These are phyloP conservation scores for Sclerospora graminicola DNA, from an alignment of 352 stramenopile species.

Conservation along the genomic window DNA sequence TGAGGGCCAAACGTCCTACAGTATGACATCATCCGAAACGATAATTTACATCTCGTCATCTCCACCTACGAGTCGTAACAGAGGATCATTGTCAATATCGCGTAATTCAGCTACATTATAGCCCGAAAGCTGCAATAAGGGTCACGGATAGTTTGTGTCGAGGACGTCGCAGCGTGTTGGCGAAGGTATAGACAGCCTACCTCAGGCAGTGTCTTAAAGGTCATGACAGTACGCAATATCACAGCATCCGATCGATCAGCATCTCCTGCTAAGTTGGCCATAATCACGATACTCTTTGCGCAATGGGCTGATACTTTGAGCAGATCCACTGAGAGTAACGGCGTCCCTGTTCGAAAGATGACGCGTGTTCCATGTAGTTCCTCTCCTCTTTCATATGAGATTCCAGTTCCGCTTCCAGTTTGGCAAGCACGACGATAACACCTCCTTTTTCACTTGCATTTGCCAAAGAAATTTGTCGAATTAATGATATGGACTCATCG, in stretches of 20 bases:
- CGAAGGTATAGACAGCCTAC: constrained; percentile 8
- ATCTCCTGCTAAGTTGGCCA: constrained; percentile 59
- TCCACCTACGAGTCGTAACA: constrained; percentile 68
- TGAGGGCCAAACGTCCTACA: constrained; percentile 75
- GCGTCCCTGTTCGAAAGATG: constrained; percentile 79
- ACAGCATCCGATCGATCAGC: constrained; percentile 75
- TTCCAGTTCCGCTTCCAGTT: constrained; percentile 55
- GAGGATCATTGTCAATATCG: constrained; percentile 81
- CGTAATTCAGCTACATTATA: constrained; percentile 84
- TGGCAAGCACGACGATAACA: constrained; percentile 64
- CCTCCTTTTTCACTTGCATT: constrained; percentile 83
- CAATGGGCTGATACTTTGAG: constrained; percentile 69
- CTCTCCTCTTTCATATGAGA: constrained; percentile 46
- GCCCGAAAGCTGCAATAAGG: constrained; percentile 26
- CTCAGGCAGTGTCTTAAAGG: constrained; percentile 63
- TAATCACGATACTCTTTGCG: constrained; percentile 74
- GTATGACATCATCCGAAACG: constrained; percentile 87
- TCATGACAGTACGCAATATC: constrained; percentile 68
- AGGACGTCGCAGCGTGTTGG: background rate
- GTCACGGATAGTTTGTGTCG: background rate
- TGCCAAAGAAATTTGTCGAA: constrained; percentile 77
- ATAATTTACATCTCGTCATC: constrained; percentile 66
- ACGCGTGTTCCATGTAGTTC: constrained; percentile 61
- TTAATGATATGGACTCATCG: constrained; percentile 79
- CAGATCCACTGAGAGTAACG: constrained; percentile 68